These are phyloP conservation scores for Scedosporium aurantiacum DNA, from an alignment of 2,329 filamentous ascomycete genomes.

Conservation along the genomic window DNA sequence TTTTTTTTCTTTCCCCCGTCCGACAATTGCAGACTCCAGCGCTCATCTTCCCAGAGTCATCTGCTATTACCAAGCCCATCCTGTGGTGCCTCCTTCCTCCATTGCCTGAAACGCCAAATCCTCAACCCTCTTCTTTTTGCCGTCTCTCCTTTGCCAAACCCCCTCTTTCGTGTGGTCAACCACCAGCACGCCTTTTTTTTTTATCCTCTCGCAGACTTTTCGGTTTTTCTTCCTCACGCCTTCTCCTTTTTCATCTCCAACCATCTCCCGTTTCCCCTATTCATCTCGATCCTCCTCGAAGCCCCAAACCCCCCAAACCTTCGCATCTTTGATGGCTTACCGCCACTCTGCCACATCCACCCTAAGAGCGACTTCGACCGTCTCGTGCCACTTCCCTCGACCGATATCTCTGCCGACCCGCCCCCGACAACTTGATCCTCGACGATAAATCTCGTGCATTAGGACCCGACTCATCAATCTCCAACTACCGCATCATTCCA, in stretches of 20 bases:
- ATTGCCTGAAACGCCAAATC: slow-evolving; percentile 8
- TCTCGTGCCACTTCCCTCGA: neutral
- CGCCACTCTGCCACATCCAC: neutral
- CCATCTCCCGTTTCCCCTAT: neutral
- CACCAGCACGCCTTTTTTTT: slow-evolving; percentile 5
- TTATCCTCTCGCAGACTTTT: neutral
- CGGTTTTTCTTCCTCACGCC: neutral
- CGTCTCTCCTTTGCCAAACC: neutral
- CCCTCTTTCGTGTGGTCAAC: neutral
- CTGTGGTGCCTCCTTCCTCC: slow-evolving; percentile 1
- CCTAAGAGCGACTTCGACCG: neutral
- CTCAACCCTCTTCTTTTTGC: slow-evolving; percentile 6
- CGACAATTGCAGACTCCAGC: too few species aligned
- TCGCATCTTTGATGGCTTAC: neutral
- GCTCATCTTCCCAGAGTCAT: too few species aligned
- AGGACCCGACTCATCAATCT: neutral
- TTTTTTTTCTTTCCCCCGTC: neutral
- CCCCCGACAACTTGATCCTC: neutral
- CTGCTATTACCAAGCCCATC: neutral
- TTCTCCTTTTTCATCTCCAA: neutral
- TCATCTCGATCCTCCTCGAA: neutral
- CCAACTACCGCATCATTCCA: slow-evolving; percentile 2
- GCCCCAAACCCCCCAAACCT: neutral
- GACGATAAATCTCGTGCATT: neutral
- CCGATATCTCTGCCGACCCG: neutral